A percentile compares a stretch with the other conserved stretches of the same genome.
phyloP scores from a whole-genome alignment of 2,329 filamentous ascomycete species.

The Zymoseptoria crescenta region DNA sequence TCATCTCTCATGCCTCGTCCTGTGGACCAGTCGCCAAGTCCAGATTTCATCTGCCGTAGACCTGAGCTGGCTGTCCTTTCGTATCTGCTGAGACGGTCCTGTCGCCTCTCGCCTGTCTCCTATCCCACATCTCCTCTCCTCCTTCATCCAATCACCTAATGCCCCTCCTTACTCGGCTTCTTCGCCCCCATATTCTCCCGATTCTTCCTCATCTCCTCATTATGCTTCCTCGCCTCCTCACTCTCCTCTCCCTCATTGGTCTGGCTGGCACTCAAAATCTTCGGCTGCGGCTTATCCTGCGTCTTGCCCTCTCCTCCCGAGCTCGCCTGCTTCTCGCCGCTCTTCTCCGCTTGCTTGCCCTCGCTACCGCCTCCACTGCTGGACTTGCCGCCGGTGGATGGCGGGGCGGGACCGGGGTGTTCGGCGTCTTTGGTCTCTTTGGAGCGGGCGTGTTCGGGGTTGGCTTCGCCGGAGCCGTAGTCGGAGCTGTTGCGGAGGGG shows the following conservation, averaged over 20 bases:
- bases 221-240: conserved; percentile 11
- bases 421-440: conserved; percentile 6
- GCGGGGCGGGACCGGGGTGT: conserved; percentile 11
- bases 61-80: too few relatives aligned
- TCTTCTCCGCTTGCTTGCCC: not conserved
- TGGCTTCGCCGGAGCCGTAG: conserved; percentile 10
- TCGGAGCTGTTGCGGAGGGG: conserved; percentile 2
- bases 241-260: conserved; percentile 5
- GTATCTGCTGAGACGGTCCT: too few relatives aligned
- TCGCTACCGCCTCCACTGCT: not conserved
- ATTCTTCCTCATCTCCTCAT: conserved; percentile 38
- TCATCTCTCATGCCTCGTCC: too few relatives aligned
- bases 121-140: not conserved
- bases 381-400: conserved; percentile 1
- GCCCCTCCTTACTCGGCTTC: not conserved
- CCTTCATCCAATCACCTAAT: not conserved
- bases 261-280: conserved; percentile 7
- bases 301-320: not conserved
- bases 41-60: too few relatives aligned
- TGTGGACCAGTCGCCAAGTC: too few relatives aligned
- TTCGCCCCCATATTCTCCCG: conserved; percentile 22
- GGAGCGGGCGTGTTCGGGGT: conserved; percentile 1
- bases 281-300: conserved; percentile 2
- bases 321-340: not conserved
- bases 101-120: not conserved